Base-by-base conservation (phyloP, 2,329 filamentous ascomycete genomes). In the Stromatinia cepivora region DNA sequence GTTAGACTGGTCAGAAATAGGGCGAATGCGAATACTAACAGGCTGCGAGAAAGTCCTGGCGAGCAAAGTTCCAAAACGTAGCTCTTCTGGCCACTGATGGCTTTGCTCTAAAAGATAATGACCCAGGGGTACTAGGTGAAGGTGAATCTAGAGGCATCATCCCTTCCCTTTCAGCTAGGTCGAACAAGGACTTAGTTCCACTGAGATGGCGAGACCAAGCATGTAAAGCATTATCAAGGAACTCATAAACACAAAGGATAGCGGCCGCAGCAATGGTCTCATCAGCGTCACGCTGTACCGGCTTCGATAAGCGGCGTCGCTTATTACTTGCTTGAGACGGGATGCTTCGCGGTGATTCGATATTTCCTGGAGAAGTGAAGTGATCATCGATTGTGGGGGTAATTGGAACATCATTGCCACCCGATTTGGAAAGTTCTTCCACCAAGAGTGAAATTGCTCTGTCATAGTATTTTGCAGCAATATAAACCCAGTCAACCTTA, bases 51-150 rank as follows among this genome's bases (percentile, higher is more conserved):
- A 89, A 88, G 72, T 90, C 88, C 73, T 90, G 88, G 34, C 87
- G 81, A 22, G 87, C 88, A 76, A 90, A 87, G 72, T 89, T 89
- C 88, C 88, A 90, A 75, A 90, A 90, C 0, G 86, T 87, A 9
- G 87, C 87, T 76, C 81, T 83, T 28, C 87, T 82, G 15, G 82
- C 85, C 75, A 84, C 84, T 4, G 84, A 87, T 2, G 85, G 82
- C n/a, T 79, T 79, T 67, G 76, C 70, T 74, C 71, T 13, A 25
- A 63, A 63, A 13, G 74, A 73, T 9, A 74, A 63, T 58, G 69
- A 69, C 45, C 77, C 75, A 20, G 74, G 74, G 15, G 80, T 81
- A 17, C 80, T 81, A 20, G 81, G 79, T 56, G 81, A 79, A 15
- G 80, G 79, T 54, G 81, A 79, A 15, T 84, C 80, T 25, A 76